Conservation (phyloP, 1,139 yeast genomes). For the Saccharomycopsis crataegensis region DNA sequence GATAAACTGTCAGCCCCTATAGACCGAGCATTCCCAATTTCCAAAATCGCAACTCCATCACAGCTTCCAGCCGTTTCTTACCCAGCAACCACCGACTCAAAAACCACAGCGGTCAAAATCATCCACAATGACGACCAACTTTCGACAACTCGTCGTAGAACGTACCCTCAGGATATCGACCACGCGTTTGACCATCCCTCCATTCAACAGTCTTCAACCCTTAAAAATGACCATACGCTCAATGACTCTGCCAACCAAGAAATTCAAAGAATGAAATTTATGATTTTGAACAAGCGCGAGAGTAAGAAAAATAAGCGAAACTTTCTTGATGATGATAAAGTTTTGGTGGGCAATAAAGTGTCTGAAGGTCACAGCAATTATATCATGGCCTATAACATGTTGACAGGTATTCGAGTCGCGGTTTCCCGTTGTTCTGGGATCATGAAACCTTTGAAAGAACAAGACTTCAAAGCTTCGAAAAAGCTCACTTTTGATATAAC, state of each 20-base stretch:
- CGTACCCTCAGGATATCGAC: slow-evolving; percentile 1
- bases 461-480: slow-evolving; percentile 63
- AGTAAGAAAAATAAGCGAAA: slow-evolving; percentile 12
- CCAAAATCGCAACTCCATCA: background rate
- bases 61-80: background rate
- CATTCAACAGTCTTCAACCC: too few relatives aligned
- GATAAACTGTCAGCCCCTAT: background rate
- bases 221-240: background rate
- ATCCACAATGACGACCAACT: background rate
- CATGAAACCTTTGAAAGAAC: slow-evolving; percentile 61
- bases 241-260: slow-evolving; percentile 18
- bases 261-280: slow-evolving; percentile 18
- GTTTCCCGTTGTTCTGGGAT: slow-evolving; percentile 88
- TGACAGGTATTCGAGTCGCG: slow-evolving; percentile 93
- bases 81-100: background rate
- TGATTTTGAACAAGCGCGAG: slow-evolving; percentile 14
- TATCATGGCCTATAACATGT: slow-evolving; percentile 93
- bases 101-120: background rate
- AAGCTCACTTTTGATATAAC: slow-evolving; percentile 81
- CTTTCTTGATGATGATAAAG: slow-evolving; percentile 35
- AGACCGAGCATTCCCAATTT: background rate
- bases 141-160: background rate
- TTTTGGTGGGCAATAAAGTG: slow-evolving; percentile 72
- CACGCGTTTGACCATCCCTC: too few relatives aligned
- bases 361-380: slow-evolving; percentile 91